A percentile compares a stretch with the other conserved stretches of the same genome.
These are phyloP conservation scores for Acacia pycnantha DNA, from an alignment of 331 rosid genomes.

Conservation along the genomic window DNA sequence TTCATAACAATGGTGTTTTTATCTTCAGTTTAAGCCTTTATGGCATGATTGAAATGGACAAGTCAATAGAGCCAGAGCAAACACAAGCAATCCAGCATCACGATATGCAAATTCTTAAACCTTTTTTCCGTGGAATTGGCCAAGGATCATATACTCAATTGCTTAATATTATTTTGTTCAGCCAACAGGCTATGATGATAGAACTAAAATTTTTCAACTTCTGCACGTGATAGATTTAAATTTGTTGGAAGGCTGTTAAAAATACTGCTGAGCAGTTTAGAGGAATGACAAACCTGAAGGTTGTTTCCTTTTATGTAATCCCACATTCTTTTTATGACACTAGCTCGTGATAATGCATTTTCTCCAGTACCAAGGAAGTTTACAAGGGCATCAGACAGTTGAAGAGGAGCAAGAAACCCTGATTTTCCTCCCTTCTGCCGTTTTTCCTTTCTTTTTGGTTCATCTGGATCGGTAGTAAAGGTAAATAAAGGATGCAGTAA, in stretches of 20 bases:
- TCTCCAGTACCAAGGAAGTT: conserved; percentile 76
- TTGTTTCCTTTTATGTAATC: conserved; percentile 68
- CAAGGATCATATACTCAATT: neutral
- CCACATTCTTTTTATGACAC: conserved; percentile 71
- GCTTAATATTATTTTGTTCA: conserved; percentile 10
- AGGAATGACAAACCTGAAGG: conserved; percentile 64
- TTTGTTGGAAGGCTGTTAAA: neutral
- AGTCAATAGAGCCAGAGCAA: neutral
- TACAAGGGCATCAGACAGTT: conserved; percentile 65
- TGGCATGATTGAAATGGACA: neutral
- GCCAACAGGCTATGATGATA: neutral
- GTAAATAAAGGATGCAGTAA: conserved; percentile 12
- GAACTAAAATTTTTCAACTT: conserved; percentile 12
- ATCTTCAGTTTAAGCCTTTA: neutral
- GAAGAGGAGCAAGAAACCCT: conserved; percentile 75
- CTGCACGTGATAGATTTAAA: conserved; percentile 15
- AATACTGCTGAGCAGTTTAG: conserved; percentile 1
- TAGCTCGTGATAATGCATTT: conserved; percentile 58
- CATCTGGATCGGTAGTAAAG: conserved; percentile 52
- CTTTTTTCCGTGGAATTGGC: neutral
- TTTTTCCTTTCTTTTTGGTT: conserved; percentile 55
- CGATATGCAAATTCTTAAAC: neutral
- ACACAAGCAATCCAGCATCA: neutral
- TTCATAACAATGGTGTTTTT: neutral
- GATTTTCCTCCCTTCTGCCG: conserved; percentile 67